These are phyloP conservation scores for Penicillium brasilianum DNA, from an alignment of 2,329 filamentous ascomycete species.

Conservation along the genomic window DNA sequence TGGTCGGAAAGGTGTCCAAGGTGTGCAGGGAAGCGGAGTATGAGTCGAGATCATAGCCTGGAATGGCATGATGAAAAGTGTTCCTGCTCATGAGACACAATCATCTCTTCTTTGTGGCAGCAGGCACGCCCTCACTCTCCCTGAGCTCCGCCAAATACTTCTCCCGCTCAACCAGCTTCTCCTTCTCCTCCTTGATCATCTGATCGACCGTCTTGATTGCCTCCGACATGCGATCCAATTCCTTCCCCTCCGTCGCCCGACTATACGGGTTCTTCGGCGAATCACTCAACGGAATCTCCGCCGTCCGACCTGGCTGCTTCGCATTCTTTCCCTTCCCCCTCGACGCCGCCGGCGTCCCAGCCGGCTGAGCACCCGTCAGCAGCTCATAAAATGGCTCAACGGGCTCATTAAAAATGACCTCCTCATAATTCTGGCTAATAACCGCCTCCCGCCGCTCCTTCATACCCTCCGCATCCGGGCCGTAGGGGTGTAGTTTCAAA, in stretches of 20 bases:
- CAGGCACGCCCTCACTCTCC: conserved; percentile 50
- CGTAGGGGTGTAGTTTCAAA: conserved; percentile 88
- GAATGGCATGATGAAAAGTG: not conserved
- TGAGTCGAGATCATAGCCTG: not conserved
- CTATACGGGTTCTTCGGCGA: conserved; percentile 74
- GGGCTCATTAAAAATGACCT: conserved; percentile 96
- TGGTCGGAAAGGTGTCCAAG: not conserved
- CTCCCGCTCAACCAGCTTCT: conserved; percentile 65
- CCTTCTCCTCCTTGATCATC: conserved; percentile 69
- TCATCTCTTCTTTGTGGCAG: conserved; percentile 50
- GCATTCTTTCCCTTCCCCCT: conserved; percentile 64
- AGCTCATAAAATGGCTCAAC: conserved; percentile 90
- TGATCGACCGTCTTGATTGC: conserved; percentile 64
- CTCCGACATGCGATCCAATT: conserved; percentile 66
- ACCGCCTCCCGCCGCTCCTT: conserved; percentile 69
- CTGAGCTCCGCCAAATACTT: conserved; percentile 60
- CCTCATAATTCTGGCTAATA: conserved; percentile 82
- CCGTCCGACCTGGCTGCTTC: conserved; percentile 66
- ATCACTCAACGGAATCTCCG: conserved; percentile 73
- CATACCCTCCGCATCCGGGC: conserved; percentile 74
- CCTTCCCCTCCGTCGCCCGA: conserved; percentile 71
- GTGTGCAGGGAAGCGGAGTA: not conserved
- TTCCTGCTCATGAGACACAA: not conserved
- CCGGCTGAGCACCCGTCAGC: conserved; percentile 70
- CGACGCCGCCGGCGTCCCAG: conserved; percentile 53